Conservation (phyloP, 164 flowering plant genomes). For the Magnolia changhungtana region DNA sequence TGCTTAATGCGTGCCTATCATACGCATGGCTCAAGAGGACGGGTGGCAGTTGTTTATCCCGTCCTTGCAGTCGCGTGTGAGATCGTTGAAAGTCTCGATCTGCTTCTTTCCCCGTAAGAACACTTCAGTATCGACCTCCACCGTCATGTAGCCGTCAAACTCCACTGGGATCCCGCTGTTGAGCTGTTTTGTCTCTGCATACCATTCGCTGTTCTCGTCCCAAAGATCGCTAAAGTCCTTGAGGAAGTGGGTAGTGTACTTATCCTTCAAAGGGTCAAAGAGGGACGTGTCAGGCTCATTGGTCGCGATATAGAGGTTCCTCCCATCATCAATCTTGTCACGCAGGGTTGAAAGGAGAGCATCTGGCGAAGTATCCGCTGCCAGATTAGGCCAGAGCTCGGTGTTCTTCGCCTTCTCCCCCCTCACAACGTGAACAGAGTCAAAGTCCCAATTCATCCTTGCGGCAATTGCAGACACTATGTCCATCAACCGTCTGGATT, state of each 20-base stretch:
- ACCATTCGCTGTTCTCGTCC: constrained; percentile 89
- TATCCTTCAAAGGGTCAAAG: constrained; percentile 81
- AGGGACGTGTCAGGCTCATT: constrained; percentile 66
- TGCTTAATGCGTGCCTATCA: not conserved
- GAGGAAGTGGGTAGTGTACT: constrained; percentile 77
- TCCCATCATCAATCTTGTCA: constrained; percentile 74
- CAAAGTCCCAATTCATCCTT: constrained; percentile 57
- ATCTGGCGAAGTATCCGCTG: constrained; percentile 62
- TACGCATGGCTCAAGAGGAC: constrained; percentile 13
- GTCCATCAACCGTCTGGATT: constrained; percentile 47
- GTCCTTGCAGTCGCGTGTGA: constrained; percentile 48
- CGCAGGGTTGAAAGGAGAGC: constrained; percentile 58
- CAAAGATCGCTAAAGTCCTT: constrained; percentile 85
- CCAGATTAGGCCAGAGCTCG: constrained; percentile 32
- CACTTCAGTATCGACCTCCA: constrained; percentile 81
- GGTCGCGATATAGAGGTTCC: constrained; percentile 73
- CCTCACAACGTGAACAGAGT: constrained; percentile 75
- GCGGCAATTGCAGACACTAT: constrained; percentile 29
- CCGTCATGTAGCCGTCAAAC: constrained; percentile 91
- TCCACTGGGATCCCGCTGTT: constrained; percentile 69
- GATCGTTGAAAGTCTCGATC: constrained; percentile 90
- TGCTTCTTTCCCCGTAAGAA: constrained; percentile 89
- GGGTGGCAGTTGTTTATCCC: constrained; percentile 27
- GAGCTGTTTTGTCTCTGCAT: constrained; percentile 58
- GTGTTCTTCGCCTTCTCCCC: constrained; percentile 75